Evolutionary conservation across 139 green algal genomes (phyloP).

Genomic region (Chlamydomonas sp.): DNA sequence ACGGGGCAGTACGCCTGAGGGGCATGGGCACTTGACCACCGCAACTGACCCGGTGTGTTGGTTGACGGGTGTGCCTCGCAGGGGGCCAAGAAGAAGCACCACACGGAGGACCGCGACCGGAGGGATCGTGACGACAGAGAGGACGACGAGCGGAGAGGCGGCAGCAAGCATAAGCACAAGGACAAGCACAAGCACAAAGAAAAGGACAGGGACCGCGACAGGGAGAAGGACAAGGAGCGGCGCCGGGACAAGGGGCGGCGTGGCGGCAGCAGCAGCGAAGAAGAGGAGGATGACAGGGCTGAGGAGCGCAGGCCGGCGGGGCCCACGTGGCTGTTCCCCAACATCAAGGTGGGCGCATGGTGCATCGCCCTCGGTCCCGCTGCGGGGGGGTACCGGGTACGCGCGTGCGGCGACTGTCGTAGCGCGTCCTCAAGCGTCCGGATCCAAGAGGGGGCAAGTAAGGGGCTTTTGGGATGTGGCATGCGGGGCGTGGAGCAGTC

Average conservation of each 20-base stretch:
- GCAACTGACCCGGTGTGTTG: not conserved
- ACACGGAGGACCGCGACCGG: not conserved
- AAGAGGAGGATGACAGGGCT: constrained; percentile 16
- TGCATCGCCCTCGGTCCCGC: not conserved
- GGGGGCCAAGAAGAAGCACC: constrained; percentile 1
- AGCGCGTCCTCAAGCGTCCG: no score
- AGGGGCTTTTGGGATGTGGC: no score
- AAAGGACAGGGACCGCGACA: not conserved
- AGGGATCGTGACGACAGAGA: not conserved
- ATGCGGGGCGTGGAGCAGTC: no score
- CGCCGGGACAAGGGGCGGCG: not conserved
- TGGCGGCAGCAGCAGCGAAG: constrained; percentile 2
- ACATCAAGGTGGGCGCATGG: constrained; percentile 56
- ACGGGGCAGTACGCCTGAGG: no score
- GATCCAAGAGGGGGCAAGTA: no score
- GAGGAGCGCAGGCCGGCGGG: not conserved
- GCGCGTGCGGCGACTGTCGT: no score
- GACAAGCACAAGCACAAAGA: constrained; percentile 1
- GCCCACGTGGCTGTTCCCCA: constrained; percentile 63
- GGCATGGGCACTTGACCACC: no score
- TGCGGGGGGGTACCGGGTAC: no score
- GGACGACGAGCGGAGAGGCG: not conserved
- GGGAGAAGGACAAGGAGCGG: not conserved
- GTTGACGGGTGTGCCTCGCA: not conserved
- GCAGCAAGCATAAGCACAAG: not conserved